Percentiles rank a stretch among this genome's conserved stretches.
Conservation (phyloP, 768 basidiomycete genomes). For the Russula ochroleuca region DNA sequence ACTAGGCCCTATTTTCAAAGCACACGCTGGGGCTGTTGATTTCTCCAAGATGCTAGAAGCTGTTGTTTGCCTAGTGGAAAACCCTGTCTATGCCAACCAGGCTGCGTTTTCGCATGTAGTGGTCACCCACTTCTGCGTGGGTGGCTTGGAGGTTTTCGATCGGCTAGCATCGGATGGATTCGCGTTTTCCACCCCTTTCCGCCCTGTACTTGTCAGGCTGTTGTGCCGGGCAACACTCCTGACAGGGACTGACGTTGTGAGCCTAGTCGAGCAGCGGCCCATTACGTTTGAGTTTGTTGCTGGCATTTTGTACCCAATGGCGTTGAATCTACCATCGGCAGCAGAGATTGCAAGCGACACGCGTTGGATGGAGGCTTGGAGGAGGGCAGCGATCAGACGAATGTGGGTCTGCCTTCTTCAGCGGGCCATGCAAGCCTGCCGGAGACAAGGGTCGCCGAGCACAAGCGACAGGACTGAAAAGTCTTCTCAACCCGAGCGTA, state of each 20-base stretch:
- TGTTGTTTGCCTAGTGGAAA: slow-evolving; percentile 43
- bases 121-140: slow-evolving; percentile 34
- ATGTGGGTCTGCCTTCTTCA: slow-evolving; percentile 62
- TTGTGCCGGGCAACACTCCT: slow-evolving; percentile 42
- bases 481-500: slow-evolving; percentile 37
- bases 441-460: slow-evolving; percentile 33
- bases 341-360: slow-evolving; percentile 42
- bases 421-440: slow-evolving; percentile 54
- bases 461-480: slow-evolving; percentile 30
- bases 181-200: slow-evolving; percentile 33
- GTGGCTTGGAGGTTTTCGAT: slow-evolving; percentile 38
- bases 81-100: slow-evolving; percentile 51
- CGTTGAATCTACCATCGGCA: slow-evolving; percentile 49
- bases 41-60: slow-evolving; percentile 55
- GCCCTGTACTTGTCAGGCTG: slow-evolving; percentile 34
- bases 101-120: slow-evolving; percentile 43
- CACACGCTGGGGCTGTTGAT: slow-evolving; percentile 48
- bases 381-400: slow-evolving; percentile 43
- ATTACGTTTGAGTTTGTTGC: slow-evolving; percentile 60
- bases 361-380: slow-evolving; percentile 43
- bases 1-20: slow-evolving; percentile 51
- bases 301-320: slow-evolving; percentile 59
- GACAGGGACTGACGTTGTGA: slow-evolving; percentile 49
- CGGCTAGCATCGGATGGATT: slow-evolving; percentile 34
- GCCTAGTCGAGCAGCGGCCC: slow-evolving; percentile 50